Base-by-base conservation (phyloP, 192 early-diverging fungal species). In the Podochytrium sp. region DNA sequence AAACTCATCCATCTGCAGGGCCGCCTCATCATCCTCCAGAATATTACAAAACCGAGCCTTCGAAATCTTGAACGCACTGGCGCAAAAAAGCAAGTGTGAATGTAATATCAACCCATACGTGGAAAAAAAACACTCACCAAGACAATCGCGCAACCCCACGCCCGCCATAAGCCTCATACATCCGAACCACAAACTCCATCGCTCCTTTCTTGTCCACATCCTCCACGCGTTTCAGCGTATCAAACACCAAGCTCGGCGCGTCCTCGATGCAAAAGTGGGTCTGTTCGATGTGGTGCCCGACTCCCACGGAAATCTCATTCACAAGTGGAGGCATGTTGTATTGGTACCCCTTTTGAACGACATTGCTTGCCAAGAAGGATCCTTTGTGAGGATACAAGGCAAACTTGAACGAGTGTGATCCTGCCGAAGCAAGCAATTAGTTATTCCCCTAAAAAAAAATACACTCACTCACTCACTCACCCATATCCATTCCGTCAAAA, bases 91-190 rank as follows among this genome's bases (percentile, higher is more conserved):
- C 20, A 23, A 20, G 50, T 5, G 6, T 53, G 16, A 29, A 33
- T 70, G 41, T 3, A 14, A 5, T 16, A 16, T 20, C 29, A 33
- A 32, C 7, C 14, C 27, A 27, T 38, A 32, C 38, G 50, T 39
- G 3, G 6, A 52, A 39, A 29, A 43, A 34, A 10, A 20, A 33
- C 25, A 60, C 77, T 62, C 52, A 81, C 72, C 84, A 87, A 37
- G 66, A 49, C 27, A 93, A 55, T 10, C 53, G 69, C 33, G 82
- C 84, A 39, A 41, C 80, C 7, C 90, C 91, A 20, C 91, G 91
- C 0, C 96, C 95, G 29, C 97, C 96, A 78, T 89, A 94, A 0
- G 94, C 86, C 80, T 99, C 96, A 75, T 95, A 96, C 23, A 99
- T 60, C 30, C 97, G 85, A 27, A 99, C 62, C 38, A 98, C 76